Conservation (phyloP, 495 filamentous ascomycete genomes). For the Aspergillus cristatus region DNA sequence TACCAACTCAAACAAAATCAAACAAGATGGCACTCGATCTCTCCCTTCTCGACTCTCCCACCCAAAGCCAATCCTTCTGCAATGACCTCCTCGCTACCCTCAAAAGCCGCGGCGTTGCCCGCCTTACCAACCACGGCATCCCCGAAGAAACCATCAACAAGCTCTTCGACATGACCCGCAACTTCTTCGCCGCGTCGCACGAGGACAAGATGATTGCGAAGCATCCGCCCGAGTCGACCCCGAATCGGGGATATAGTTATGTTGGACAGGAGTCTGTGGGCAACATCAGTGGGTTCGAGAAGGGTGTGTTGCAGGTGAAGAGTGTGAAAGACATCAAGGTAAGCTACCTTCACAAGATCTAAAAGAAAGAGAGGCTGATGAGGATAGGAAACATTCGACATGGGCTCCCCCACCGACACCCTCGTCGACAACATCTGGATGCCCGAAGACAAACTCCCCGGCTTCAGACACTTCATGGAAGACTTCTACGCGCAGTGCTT, state of each 20-base stretch:
- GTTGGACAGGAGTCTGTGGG: conserved; percentile 47
- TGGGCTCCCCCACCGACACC: conserved; percentile 41
- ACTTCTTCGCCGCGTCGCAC: conserved; percentile 32
- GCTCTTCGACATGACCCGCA: conserved; percentile 14
- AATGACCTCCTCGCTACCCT: conserved; percentile 9
- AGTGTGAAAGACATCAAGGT: conserved; percentile 21
- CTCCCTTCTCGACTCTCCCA: conserved; percentile 13
- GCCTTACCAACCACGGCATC: conserved; percentile 19
- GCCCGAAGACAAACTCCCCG: conserved; percentile 44
- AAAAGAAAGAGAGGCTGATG: neutral
- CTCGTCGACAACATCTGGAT: conserved; percentile 48
- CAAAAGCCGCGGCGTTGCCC: conserved; percentile 16
- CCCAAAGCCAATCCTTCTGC: conserved; percentile 10
- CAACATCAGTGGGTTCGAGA: conserved; percentile 43
- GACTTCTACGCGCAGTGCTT: conserved; percentile 34
- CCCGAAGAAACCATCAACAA: conserved; percentile 13
- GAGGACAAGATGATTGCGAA: conserved; percentile 42
- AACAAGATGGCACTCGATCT: conserved; percentile 6
- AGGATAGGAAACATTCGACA: conserved; percentile 52
- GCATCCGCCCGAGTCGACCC: conserved; percentile 41
- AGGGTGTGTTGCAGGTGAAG: conserved; percentile 15
- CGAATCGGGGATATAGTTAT: conserved; percentile 48
- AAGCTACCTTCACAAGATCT: neutral
- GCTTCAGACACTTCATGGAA: conserved; percentile 50
- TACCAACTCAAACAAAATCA: too few species aligned